Evolutionary conservation across 2,329 filamentous ascomycete genomes (phyloP).

Genomic region (Claviceps africana): DNA sequence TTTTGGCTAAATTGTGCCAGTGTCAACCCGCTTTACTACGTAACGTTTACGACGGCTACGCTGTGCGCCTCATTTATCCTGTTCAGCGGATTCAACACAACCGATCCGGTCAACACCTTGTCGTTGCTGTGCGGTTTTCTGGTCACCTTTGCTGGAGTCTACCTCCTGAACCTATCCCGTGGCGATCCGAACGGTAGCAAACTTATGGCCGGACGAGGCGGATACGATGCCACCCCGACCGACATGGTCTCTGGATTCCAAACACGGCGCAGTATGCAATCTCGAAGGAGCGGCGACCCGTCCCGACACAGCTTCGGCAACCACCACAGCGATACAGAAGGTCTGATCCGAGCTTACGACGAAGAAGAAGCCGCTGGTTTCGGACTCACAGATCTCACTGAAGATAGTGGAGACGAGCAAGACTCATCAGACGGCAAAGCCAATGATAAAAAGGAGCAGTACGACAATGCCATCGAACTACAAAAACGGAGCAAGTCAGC

Average conservation of each 20-base stretch:
- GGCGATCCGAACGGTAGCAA: constrained; percentile 71
- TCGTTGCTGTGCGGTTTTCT: constrained; percentile 88
- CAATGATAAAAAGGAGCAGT: constrained; percentile 29
- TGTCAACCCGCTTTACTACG: constrained; percentile 93
- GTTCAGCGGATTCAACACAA: constrained; percentile 91
- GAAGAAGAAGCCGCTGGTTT: constrained; percentile 63
- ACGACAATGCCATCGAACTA: constrained; percentile 33
- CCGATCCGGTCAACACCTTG: constrained; percentile 78
- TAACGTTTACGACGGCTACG: constrained; percentile 91
- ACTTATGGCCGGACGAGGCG: constrained; percentile 44
- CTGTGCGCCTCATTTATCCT: constrained; percentile 91
- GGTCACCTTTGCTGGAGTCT: constrained; percentile 88
- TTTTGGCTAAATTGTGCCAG: constrained; percentile 27
- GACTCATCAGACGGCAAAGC: constrained; percentile 24
- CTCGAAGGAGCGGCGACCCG: constrained; percentile 58
- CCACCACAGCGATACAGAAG: constrained; percentile 57
- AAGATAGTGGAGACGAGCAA: constrained; percentile 57
- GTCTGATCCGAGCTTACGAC: constrained; percentile 80
- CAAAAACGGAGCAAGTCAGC: constrained; percentile 33
- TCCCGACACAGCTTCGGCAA: constrained; percentile 50
- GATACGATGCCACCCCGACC: constrained; percentile 70
- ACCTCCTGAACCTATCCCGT: constrained; percentile 89
- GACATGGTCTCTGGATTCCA: constrained; percentile 82
- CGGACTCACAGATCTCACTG: constrained; percentile 63
- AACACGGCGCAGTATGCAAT: constrained; percentile 87